Conservation (phyloP, 306 rosid genomes). For the Macrotyloma uniflorum region DNA sequence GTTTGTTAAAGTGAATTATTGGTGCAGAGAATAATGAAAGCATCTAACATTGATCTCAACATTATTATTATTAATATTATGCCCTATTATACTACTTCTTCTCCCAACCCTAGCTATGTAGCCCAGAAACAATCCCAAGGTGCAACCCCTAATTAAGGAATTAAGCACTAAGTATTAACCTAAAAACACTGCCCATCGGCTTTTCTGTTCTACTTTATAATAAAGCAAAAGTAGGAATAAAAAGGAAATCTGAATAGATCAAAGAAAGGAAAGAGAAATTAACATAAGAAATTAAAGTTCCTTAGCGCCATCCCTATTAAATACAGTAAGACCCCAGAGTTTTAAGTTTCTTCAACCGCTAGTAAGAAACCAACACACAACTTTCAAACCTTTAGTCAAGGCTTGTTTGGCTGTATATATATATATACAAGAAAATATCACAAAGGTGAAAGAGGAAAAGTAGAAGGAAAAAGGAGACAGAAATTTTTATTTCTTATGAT, state of each 20-base stretch:
- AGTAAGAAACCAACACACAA: conserved; percentile 50
- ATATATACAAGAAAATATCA: conserved; percentile 52
- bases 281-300: conserved; percentile 53
- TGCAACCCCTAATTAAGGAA: conserved; percentile 60
- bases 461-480: conserved; percentile 22
- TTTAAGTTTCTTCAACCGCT: conserved; percentile 54
- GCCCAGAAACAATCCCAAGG: conserved; percentile 53
- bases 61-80: not conserved
- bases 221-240: conserved; percentile 61
- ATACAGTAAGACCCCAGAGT: conserved; percentile 48
- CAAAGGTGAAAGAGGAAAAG: conserved; percentile 55
- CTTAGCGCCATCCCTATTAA: conserved; percentile 56
- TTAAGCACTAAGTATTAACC: conserved; percentile 46
- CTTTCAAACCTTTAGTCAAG: conserved; percentile 59
- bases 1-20: conserved; percentile 56
- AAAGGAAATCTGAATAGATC: conserved; percentile 53
- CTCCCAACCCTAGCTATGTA: conserved; percentile 35
- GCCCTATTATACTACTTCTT: conserved; percentile 34
- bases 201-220: conserved; percentile 61
- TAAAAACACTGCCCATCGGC: conserved; percentile 54
- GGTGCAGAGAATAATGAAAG: conserved; percentile 42
- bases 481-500: conserved; percentile 16
- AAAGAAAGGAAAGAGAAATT: conserved; percentile 43
- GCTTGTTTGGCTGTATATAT: conserved; percentile 59
- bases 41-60: conserved; percentile 27